Conservation (phyloP, 177 flowering plant species). For the Tripterygium wilfordii region DNA sequence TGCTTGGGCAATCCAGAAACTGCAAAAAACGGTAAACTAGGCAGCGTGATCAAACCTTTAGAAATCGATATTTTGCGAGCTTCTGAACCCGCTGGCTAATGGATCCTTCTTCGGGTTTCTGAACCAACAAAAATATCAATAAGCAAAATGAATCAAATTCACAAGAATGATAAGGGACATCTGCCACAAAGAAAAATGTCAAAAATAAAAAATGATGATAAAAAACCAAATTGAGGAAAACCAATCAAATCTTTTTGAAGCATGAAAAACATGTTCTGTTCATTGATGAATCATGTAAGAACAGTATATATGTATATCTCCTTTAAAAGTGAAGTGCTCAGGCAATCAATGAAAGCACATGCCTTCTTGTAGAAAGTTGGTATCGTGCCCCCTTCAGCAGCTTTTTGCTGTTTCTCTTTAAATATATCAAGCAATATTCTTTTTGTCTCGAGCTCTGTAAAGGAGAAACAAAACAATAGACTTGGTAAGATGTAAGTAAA, state of each 20-base stretch:
- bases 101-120: slow-evolving; percentile 99
- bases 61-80: slow-evolving; percentile 81
- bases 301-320: too few relatives aligned
- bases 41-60: slow-evolving; percentile 43
- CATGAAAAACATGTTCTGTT: too few relatives aligned
- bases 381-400: slow-evolving; percentile 77
- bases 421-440: slow-evolving; percentile 90
- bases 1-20: not conserved
- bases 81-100: slow-evolving; percentile 90
- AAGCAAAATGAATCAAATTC: too few relatives aligned
- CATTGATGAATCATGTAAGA: too few relatives aligned
- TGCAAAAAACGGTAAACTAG: not conserved
- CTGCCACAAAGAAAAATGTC: slow-evolving; percentile 1
- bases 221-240: not conserved
- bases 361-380: slow-evolving; percentile 98
- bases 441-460: slow-evolving; percentile 89
- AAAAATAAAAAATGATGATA: not conserved
- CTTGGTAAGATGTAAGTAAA: too few relatives aligned
- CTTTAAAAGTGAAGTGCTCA: slow-evolving; percentile 2
- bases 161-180: not conserved
- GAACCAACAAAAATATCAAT: slow-evolving; percentile 15
- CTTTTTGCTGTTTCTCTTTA: slow-evolving; percentile 89
- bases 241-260: too few relatives aligned
- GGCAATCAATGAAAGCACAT: slow-evolving; percentile 14
- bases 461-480: not conserved